phyloP scores from a whole-genome alignment of 768 basidiomycete genomes.

The Mycena filopes region DNA sequence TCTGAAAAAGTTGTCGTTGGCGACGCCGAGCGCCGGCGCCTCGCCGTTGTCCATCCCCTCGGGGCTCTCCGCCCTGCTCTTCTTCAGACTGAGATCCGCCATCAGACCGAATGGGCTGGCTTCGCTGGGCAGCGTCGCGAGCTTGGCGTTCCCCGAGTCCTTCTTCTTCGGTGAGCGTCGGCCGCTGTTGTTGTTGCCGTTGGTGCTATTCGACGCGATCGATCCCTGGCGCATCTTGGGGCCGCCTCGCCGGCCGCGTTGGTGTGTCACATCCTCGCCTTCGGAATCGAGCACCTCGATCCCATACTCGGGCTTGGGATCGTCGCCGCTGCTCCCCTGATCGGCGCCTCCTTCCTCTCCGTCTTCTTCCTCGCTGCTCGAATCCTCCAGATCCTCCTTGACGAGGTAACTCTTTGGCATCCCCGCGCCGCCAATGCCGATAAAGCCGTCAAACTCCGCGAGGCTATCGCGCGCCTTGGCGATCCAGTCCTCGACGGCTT shows the following conservation, averaged over 20 bases:
- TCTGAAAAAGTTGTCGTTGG: slow-evolving; percentile 74
- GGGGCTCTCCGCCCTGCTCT: slow-evolving; percentile 41
- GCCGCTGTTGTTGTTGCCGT: slow-evolving; percentile 18
- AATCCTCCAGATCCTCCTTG: slow-evolving; percentile 57
- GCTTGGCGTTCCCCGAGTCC: slow-evolving; percentile 53
- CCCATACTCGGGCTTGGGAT: slow-evolving; percentile 48
- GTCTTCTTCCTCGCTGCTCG: slow-evolving; percentile 53
- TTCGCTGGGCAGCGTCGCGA: slow-evolving; percentile 67
- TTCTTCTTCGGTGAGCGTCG: slow-evolving; percentile 49
- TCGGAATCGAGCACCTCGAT: slow-evolving; percentile 56
- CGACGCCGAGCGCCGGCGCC: slow-evolving; percentile 67
- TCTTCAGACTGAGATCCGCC: slow-evolving; percentile 68
- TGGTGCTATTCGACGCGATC: slow-evolving; percentile 52
- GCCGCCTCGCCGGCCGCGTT: slow-evolving; percentile 28
- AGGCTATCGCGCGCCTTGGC: slow-evolving; percentile 76
- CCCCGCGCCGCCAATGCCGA: slow-evolving; percentile 68
- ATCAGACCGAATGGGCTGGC: slow-evolving; percentile 82
- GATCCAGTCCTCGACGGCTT: slow-evolving; percentile 82
- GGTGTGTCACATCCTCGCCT: slow-evolving; percentile 47
- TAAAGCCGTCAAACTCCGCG: slow-evolving; percentile 73
- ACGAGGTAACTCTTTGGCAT: slow-evolving; percentile 63
- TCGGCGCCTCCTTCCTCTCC: slow-evolving; percentile 43
- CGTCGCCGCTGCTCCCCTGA: slow-evolving; percentile 43
- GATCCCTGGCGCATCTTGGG: slow-evolving; percentile 44
- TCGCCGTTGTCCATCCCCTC: slow-evolving; percentile 52